Evolutionary conservation across 164 flowering plant species (phyloP).

Genomic region (Vitis rupestris): DNA sequence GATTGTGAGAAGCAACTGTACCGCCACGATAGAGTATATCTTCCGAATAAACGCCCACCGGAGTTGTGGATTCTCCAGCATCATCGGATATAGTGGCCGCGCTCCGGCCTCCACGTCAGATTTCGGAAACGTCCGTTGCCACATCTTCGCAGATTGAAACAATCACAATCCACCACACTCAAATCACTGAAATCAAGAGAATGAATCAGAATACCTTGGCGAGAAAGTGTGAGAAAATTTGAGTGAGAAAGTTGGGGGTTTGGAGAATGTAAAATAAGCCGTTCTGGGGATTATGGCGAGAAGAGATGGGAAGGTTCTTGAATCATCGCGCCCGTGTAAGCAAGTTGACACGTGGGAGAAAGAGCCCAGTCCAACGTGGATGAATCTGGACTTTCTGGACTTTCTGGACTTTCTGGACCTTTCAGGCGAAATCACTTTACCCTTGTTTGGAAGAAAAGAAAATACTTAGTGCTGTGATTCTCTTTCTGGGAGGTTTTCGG

Average conservation of each 20-base stretch:
- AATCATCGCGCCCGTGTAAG: slow-evolving; percentile 10
- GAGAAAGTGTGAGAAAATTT: slow-evolving; percentile 2
- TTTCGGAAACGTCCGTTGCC: slow-evolving; percentile 35
- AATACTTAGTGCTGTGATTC: no score
- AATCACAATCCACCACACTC: no score
- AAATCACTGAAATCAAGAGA: no score
- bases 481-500: no score
- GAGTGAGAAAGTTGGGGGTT: slow-evolving; percentile 1
- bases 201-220: background rate
- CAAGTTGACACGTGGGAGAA: background rate
- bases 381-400: slow-evolving; percentile 1
- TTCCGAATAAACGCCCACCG: slow-evolving; percentile 81
- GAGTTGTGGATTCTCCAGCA: slow-evolving; percentile 57
- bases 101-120: slow-evolving; percentile 46
- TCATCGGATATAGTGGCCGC: slow-evolving; percentile 54
- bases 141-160: slow-evolving; percentile 21
- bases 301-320: slow-evolving; percentile 15
- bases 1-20: slow-evolving; percentile 61
- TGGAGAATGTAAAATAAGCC: background rate
- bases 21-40: slow-evolving; percentile 49
- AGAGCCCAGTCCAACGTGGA: slow-evolving; percentile 9
- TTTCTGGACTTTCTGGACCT: slow-evolving; percentile 13
- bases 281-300: background rate
- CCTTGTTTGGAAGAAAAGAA: slow-evolving; percentile 1
- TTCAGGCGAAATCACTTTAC: background rate